Evolutionary conservation across 2,329 filamentous ascomycete genomes (phyloP), one percentile per base, ranked within the genome.

Genomic region (Ceratocystis destructans): DNA sequence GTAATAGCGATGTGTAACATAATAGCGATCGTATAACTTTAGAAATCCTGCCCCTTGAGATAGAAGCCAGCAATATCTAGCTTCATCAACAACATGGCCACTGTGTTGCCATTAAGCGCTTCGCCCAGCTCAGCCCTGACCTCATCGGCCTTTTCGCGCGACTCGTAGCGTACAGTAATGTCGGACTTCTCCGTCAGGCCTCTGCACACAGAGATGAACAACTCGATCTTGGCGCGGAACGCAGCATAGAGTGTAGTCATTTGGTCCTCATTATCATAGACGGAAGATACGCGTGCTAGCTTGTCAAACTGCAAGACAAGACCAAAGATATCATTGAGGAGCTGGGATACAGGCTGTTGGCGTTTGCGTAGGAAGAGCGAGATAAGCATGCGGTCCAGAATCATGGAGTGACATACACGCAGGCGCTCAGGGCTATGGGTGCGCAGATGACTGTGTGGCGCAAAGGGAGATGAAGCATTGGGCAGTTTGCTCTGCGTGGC

Each of bases 241-340:
- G 77, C 77, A 2, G 75, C 73, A 73, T 93, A 90, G 15, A 93
- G 73, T 20, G 79, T 74, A 57, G 71, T 70, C 0, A 74, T 69
- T 41, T 75, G 71, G 55, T 65, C 70, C 57, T 68, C 68, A 10
- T 59, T 70, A 25, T 71, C 68, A 33, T 74, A 77, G 69, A 17
- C 74, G 74, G 69, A 76, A 55, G 71, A 76, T n/a, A 76, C 71
- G 70, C 78, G 75, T 20, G 76, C 74, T 46, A 75, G 72, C 70
- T 80, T 82, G n/a, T 86, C 84, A 72, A 94, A 94, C 12, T 80
- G 77, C 10, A 96, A 77, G n/a, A 96, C 82, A 0, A 83, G 75
- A 0, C 79, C 78, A 69, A 95, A 93, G 1, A 93, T 88, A 20
- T 88, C 87, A 68, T 95, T 88, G 0, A 96, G 76, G 0, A 95